phyloP scores from a whole-genome alignment of 1,284 basidiomycete genomes.

The Coniferiporia sulphurascens region DNA sequence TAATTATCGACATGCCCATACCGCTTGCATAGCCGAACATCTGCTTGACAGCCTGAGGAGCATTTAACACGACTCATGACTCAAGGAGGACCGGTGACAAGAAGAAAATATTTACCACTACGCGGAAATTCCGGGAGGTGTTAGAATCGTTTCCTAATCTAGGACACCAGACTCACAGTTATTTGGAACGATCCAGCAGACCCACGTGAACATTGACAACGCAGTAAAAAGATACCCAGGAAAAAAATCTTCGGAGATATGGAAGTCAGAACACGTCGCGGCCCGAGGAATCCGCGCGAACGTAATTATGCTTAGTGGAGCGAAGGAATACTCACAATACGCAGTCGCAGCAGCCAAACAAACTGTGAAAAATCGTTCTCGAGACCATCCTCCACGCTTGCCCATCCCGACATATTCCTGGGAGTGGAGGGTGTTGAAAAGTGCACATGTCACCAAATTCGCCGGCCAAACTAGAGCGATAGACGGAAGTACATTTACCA shows the following conservation, averaged over 20 bases:
- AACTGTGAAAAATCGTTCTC: slow-evolving; percentile 33
- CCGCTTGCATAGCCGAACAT: slow-evolving; percentile 18
- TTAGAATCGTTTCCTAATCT: not conserved
- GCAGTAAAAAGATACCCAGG: slow-evolving; percentile 32
- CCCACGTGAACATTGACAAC: slow-evolving; percentile 35
- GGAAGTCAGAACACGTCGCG: not conserved
- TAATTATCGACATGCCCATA: slow-evolving; percentile 20
- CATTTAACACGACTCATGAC: not conserved
- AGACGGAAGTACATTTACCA: not conserved
- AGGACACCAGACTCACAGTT: slow-evolving; percentile 13
- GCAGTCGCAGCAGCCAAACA: slow-evolving; percentile 27
- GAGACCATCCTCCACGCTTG: slow-evolving; percentile 25
- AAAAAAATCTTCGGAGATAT: slow-evolving; percentile 22
- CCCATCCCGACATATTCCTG: slow-evolving; percentile 28
- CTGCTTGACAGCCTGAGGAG: slow-evolving; percentile 14
- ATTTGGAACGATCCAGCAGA: slow-evolving; percentile 34
- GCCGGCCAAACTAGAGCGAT: slow-evolving; percentile 59
- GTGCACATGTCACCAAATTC: slow-evolving; percentile 49
- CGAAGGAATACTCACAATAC: slow-evolving; percentile 33
- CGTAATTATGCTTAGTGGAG: slow-evolving; percentile 5
- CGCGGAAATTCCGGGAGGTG: not conserved
- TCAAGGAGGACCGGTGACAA: not conserved
- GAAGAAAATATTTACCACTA: not conserved
- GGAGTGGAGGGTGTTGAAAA: slow-evolving; percentile 54
- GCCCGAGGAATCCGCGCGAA: not conserved